These are phyloP conservation scores for Glaciozyma antarctica DNA, from an alignment of 768 basidiomycete genomes.

Conservation along the genomic window DNA sequence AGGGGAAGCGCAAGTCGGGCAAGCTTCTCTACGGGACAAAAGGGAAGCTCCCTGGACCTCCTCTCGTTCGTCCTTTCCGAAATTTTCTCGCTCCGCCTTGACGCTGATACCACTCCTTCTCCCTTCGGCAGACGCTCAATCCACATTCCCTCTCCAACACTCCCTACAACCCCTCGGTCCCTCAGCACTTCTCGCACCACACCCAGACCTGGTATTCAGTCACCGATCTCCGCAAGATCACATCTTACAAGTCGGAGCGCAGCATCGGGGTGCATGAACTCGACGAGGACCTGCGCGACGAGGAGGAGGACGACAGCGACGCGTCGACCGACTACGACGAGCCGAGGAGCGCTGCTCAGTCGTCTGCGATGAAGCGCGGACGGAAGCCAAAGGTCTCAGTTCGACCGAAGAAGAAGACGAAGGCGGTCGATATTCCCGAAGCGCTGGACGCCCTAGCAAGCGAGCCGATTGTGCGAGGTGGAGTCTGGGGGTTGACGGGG, in stretches of 20 bases:
- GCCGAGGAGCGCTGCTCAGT: background rate
- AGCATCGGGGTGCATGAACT: background rate
- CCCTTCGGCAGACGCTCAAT: background rate
- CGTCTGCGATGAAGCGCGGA: background rate
- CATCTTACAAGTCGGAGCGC: background rate
- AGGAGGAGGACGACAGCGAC: no score
- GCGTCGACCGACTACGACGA: background rate
- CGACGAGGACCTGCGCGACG: background rate
- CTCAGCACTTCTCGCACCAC: slow-evolving; percentile 8
- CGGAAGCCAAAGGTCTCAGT: no score
- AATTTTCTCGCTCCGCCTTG: background rate
- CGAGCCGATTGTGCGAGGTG: slow-evolving; percentile 8
- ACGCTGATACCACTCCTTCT: no score
- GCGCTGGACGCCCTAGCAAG: background rate
- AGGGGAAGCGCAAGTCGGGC: background rate
- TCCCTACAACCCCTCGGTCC: slow-evolving; percentile 6
- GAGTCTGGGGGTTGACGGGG: slow-evolving; percentile 18
- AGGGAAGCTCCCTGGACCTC: background rate
- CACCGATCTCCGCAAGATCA: background rate
- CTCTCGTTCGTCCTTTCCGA: background rate
- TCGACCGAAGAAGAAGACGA: background rate
- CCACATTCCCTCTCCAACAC: background rate
- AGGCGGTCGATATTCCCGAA: background rate
- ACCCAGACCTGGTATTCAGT: slow-evolving; percentile 1
- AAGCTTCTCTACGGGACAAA: background rate